Base-by-base conservation (phyloP, 139 green algal species). In the Spirogloea muscicola region DNA sequence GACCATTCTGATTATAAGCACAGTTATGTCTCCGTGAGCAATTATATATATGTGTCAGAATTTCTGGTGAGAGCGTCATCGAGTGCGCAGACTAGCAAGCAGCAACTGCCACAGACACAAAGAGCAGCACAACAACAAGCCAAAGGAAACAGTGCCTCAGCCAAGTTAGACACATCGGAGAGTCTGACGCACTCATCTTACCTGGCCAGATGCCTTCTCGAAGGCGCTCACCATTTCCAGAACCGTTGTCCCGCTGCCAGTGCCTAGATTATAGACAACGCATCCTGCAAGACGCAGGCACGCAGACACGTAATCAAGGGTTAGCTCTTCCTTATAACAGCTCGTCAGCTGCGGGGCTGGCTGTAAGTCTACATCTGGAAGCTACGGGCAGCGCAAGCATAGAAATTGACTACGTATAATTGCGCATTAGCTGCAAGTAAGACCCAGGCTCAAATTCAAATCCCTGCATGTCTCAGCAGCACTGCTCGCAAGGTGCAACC, bases 151-250 rank as follows among this genome's bases (percentile, higher is more conserved):
- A 55, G 21, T 21, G 46, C 46, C n/a, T 21, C 21, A 31, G 21
- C 21, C 21, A 55, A 55, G 21, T 21, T 55, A 31, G 46, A 21
- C 46, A 21, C 46, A 55, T n/a, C 21, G 46, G 21, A 21, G 21
- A 31, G 46, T 21, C 46, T 21, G n/a, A 21, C 21, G n/a, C 46
- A 21, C 21, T n/a, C 46, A 55, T 55, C 67, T 39, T 7, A 82
- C 83, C 74, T 91, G 89, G 27, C 91, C 93, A 48, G 79, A 91
- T 13, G 90, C 92, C 51, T 91, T 85, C 86, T 97, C 93, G 73
- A 98, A 98, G 0, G 91, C 91, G 25, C 85, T 69, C 21, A 97
- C 74, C 90, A 98, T 97, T 81, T 98, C 93, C 43, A 99, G 82
- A 37, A 99, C 94, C 2, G 90, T 93, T 3, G 90, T 94, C 58